Percentiles rank a stretch among this genome's conserved stretches.
Conservation (phyloP, 1,284 basidiomycete genomes). For the Fomitopsis pinicola region DNA sequence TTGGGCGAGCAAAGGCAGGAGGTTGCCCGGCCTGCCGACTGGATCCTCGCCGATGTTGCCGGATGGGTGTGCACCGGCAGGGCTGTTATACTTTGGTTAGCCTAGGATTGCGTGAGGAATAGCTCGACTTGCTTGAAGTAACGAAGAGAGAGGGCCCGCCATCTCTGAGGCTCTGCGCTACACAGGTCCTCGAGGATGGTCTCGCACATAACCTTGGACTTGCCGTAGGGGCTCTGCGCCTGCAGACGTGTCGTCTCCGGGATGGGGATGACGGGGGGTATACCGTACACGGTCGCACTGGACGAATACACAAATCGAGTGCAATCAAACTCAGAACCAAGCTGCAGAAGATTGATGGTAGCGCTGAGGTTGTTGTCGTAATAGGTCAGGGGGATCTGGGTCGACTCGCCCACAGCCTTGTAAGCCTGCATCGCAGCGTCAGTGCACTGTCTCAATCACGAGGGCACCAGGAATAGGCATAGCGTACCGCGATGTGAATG, state of each 20-base stretch:
- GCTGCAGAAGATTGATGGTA: conserved; percentile 78
- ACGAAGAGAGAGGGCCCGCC: conserved; percentile 81
- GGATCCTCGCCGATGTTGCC: conserved; percentile 97
- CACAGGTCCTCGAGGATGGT: conserved; percentile 89
- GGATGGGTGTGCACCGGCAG: conserved; percentile 95
- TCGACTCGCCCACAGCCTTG: conserved; percentile 98
- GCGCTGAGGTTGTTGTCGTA: conserved; percentile 90
- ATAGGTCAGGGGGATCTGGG: conserved; percentile 90
- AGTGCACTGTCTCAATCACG: neutral
- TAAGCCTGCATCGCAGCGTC: conserved; percentile 58
- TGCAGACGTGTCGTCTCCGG: conserved; percentile 88
- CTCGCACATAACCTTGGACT: conserved; percentile 95
- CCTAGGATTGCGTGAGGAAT: conserved; percentile 4
- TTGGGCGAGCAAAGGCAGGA: conserved; percentile 91
- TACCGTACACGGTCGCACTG: conserved; percentile 98
- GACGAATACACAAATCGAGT: conserved; percentile 94
- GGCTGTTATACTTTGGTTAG: conserved; percentile 44
- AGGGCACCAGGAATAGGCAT: neutral
- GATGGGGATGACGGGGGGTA: conserved; percentile 89
- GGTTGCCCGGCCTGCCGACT: conserved; percentile 90
- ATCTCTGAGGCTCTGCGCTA: conserved; percentile 67
- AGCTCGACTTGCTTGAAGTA: conserved; percentile 89
- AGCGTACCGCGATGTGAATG: conserved; percentile 86
- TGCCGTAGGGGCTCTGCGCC: conserved; percentile 93
- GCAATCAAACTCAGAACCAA: conserved; percentile 84